phyloP scores from a whole-genome alignment of 495 filamentous ascomycete species.

The Neurospora sp. region DNA sequence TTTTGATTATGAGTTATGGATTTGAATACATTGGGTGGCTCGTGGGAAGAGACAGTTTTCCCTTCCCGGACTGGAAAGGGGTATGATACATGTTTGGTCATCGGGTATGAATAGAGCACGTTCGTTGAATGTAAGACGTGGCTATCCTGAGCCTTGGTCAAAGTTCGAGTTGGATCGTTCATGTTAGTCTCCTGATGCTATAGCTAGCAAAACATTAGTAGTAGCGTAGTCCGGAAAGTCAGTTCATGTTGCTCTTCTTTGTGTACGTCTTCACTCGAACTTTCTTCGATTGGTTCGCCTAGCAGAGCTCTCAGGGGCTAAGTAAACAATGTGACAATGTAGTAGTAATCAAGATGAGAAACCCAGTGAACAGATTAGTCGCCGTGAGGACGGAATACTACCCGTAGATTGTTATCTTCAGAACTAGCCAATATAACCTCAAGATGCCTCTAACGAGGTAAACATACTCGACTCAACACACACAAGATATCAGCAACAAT shows the following conservation, averaged over 20 bases:
- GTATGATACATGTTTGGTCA: not conserved
- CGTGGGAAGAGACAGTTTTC: too few species aligned
- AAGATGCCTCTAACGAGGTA: too few species aligned
- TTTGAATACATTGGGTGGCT: not conserved
- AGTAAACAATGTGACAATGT: not conserved
- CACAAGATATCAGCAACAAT: too few species aligned
- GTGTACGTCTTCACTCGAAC: not conserved
- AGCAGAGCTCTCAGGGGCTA: not conserved
- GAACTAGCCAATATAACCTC: too few species aligned
- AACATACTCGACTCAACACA: too few species aligned
- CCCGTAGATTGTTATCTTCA: too few species aligned
- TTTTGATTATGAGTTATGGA: not conserved
- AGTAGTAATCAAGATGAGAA: too few species aligned
- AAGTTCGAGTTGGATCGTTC: not conserved
- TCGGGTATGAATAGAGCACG: not conserved
- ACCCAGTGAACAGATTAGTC: too few species aligned
- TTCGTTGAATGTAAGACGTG: not conserved
- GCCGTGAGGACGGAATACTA: too few species aligned
- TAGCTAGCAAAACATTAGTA: not conserved
- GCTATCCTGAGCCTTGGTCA: not conserved
- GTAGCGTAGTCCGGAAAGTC: not conserved
- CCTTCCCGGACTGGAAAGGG: not conserved
- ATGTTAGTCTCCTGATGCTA: not conserved
- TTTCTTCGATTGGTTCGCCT: not conserved
- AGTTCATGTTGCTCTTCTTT: not conserved